Conservation (phyloP, 108 stramenopile species). For the Bacterosira constricta region DNA sequence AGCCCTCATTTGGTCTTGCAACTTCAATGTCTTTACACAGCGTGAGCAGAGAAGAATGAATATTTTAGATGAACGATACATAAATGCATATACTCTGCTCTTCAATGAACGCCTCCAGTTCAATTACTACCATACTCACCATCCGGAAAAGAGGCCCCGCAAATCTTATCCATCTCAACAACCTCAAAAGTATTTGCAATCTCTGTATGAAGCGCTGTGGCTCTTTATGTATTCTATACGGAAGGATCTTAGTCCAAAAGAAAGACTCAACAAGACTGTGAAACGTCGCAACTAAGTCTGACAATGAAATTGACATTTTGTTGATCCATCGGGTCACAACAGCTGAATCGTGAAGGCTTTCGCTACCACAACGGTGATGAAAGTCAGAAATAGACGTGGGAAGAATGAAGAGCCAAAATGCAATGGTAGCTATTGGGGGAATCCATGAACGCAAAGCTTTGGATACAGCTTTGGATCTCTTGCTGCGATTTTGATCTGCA, state of each 20-base stretch:
- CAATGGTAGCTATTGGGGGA: constrained; percentile 46
- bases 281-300: constrained; percentile 17
- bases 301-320: constrained; percentile 12
- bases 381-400: constrained; percentile 42
- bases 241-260: constrained; percentile 52
- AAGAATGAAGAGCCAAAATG: constrained; percentile 58
- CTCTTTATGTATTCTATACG: constrained; percentile 50
- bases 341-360: constrained; percentile 46
- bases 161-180: constrained; percentile 57
- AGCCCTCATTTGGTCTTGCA: constrained; percentile 43
- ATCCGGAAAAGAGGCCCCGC: constrained; percentile 61
- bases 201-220: constrained; percentile 52
- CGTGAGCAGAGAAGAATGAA: neutral
- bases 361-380: constrained; percentile 17
- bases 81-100: neutral
- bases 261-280: constrained; percentile 30
- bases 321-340: constrained; percentile 54
- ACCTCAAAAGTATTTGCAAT: constrained; percentile 44
- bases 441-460: constrained; percentile 54
- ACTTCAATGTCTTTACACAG: constrained; percentile 26
- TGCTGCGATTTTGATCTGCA: constrained; percentile 1
- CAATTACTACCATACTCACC: constrained; percentile 2
- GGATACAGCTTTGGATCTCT: constrained; percentile 21
- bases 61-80: neutral
- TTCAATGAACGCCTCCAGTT: neutral